These are phyloP conservation scores for Theileria annulata DNA, from an alignment of 169 alveolate species.

Conservation along the genomic window DNA sequence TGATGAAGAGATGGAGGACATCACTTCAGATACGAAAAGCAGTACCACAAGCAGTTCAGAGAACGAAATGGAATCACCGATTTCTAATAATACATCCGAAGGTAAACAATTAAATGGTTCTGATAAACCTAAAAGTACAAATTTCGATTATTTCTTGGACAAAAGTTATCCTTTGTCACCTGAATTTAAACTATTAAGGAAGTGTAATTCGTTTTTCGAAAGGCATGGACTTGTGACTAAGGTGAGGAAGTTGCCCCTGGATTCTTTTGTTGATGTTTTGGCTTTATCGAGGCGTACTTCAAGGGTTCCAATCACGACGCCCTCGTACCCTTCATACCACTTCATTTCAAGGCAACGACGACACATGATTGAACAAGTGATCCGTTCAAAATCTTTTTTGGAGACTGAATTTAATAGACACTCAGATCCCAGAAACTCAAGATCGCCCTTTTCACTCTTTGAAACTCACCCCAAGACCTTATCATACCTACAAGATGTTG, in stretches of 20 bases:
- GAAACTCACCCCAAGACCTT: constrained; percentile 41
- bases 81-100: not conserved
- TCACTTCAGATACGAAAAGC: constrained; percentile 4
- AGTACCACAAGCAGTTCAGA: not conserved
- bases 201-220: constrained; percentile 44
- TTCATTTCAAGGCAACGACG: constrained; percentile 63
- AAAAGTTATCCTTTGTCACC: not conserved
- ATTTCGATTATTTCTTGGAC: not conserved
- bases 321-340: constrained; percentile 65
- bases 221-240: constrained; percentile 57
- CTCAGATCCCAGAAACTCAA: constrained; percentile 46
- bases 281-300: not conserved
- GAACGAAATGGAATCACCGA: not conserved
- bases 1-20: constrained; percentile 18
- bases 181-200: constrained; percentile 8
- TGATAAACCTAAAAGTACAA: not conserved
- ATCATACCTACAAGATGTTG: constrained; percentile 39
- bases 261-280: not conserved
- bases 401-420: constrained; percentile 55
- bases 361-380: constrained; percentile 69
- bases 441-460: constrained; percentile 61
- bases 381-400: constrained; percentile 59
- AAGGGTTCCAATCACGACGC: not conserved
- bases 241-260: constrained; percentile 56
- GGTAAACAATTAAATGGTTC: not conserved